phyloP scores from a whole-genome alignment of 805 yeast genomes.

The Pichia manshurica region DNA sequence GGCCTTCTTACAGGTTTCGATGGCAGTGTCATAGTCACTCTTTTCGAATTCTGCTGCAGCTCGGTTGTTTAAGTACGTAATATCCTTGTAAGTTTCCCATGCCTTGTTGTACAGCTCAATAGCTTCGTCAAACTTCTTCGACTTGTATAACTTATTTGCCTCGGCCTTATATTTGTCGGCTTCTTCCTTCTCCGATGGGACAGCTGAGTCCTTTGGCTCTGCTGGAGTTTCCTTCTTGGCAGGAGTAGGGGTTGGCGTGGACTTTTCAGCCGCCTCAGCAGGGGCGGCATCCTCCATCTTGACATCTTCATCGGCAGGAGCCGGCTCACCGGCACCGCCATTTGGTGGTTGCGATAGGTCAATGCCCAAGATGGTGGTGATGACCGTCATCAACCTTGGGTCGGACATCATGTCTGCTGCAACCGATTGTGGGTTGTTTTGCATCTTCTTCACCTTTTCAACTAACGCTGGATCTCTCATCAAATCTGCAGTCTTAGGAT shows the following conservation, averaged over 20 bases:
- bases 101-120: slow-evolving; percentile 82
- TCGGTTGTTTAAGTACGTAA: slow-evolving; percentile 90
- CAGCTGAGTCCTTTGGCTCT: slow-evolving; percentile 22
- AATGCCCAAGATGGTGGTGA: slow-evolving; percentile 82
- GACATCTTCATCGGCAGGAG: slow-evolving; percentile 21
- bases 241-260: slow-evolving; percentile 28
- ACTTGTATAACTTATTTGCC: slow-evolving; percentile 84
- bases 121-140: slow-evolving; percentile 87
- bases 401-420: slow-evolving; percentile 68
- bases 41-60: slow-evolving; percentile 98
- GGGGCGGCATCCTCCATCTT: slow-evolving; percentile 34
- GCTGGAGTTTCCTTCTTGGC: slow-evolving; percentile 3
- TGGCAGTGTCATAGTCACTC: slow-evolving; percentile 83
- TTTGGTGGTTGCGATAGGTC: slow-evolving; percentile 42
- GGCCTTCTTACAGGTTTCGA: slow-evolving; percentile 74
- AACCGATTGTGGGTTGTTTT: slow-evolving; percentile 68
- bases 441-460: slow-evolving; percentile 54
- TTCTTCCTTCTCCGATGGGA: slow-evolving; percentile 32
- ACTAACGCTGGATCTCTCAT: slow-evolving; percentile 86
- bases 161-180: slow-evolving; percentile 73
- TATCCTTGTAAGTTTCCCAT: slow-evolving; percentile 73
- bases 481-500: slow-evolving; percentile 83
- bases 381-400: slow-evolving; percentile 80
- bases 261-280: slow-evolving; percentile 17
- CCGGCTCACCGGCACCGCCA: slow-evolving; percentile 25